Base-by-base conservation (phyloP, 768 basidiomycete genomes). In the Termitomyces sp. region DNA sequence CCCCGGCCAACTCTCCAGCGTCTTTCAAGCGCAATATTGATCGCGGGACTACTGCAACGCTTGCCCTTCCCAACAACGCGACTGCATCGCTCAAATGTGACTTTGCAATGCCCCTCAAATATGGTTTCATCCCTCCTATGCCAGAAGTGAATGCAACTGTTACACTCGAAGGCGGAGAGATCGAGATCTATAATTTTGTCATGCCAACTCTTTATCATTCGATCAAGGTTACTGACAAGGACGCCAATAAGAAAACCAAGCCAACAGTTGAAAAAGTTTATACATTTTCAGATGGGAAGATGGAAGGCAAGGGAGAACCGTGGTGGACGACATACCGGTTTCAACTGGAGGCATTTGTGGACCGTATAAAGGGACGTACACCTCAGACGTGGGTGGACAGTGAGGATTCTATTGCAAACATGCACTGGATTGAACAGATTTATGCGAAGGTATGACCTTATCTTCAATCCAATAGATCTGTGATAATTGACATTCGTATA, bases 311-410 rank as follows among this genome's bases (percentile, higher is more conserved):
- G 53, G 82, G 82, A 21, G 76, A 84, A 64, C 70, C 71, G 9
- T 82, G 79, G 77, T 87, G 83, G 83, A 70, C 78, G 37, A 78
- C 82, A 22, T 79, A 73, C 55, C 65, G 74, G 38, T 82, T 79
- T 57, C 84, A 86, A 66, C 67, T 86, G 37, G 83, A 87, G 67
- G 81, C 79, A 7, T 85, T 85, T 54, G 78, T 87, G 8, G 80
- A 88, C 62, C 76, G 73, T 63, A 57, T 87, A 44, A 72, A 71
- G 55, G 83, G 82, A 17, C 71, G 78, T 34, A 64, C 67, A 21
- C 79, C 82, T 2, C 72, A 77, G 54, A 75, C 74, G 14, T 88
- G 85, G 85, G 59, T 85, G 37, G 64, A 70, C 7, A 67, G 66
- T 14, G 78, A 85, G 53, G 80, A 84, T 61, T 77, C 81, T 2